A percentile compares a stretch with the other conserved stretches of the same genome.
These are phyloP conservation scores for Plasmodium knowlesi DNA, from an alignment of 169 alveolate species.

Conservation along the genomic window DNA sequence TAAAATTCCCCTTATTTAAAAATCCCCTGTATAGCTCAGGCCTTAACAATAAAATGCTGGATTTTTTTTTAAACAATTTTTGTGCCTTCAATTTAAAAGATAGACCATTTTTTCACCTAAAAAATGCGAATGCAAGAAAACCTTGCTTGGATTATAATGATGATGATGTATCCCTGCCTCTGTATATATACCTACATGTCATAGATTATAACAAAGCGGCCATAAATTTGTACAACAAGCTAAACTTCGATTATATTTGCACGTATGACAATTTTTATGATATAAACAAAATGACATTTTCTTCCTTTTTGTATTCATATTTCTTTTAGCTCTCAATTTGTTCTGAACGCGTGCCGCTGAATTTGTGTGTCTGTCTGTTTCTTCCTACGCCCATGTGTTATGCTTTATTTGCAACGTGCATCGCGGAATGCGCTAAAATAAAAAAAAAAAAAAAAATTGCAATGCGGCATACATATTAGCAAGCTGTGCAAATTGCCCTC, in stretches of 20 bases:
- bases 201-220: slow-evolving; percentile 73
- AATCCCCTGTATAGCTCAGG: not conserved
- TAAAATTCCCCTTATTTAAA: slow-evolving; percentile 4
- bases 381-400: not conserved
- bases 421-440: not conserved
- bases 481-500: not conserved
- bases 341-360: not conserved
- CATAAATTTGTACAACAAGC: slow-evolving; percentile 55
- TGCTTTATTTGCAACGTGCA: slow-evolving; percentile 2
- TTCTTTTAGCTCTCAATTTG: slow-evolving; percentile 38
- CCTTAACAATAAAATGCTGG: slow-evolving; percentile 26
- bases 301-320: slow-evolving; percentile 60
- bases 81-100: slow-evolving; percentile 51
- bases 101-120: slow-evolving; percentile 22
- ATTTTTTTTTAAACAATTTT: slow-evolving; percentile 47
- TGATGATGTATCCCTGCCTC: slow-evolving; percentile 15
- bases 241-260: slow-evolving; percentile 55
- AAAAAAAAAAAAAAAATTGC: not conserved
- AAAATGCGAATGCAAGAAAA: not conserved
- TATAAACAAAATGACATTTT: slow-evolving; percentile 49
- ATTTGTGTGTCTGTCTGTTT: not conserved
- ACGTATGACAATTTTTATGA: slow-evolving; percentile 70
- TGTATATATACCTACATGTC: slow-evolving; percentile 59
- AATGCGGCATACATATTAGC: not conserved
- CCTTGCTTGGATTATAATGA: not conserved